Conservation (phyloP, 805 yeast species). For the Hanseniaspora taiwanica region DNA sequence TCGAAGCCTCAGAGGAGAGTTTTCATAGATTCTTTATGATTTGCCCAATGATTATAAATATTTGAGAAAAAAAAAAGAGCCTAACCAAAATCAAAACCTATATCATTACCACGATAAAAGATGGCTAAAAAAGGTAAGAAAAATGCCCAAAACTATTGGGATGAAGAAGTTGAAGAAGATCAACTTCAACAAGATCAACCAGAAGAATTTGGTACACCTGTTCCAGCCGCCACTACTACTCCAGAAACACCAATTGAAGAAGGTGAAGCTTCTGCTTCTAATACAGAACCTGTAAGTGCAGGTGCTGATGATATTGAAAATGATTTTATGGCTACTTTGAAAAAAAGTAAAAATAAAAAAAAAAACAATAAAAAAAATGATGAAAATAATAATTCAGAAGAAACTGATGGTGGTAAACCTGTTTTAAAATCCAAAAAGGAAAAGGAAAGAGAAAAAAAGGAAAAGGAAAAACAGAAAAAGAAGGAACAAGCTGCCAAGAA, state of each 20-base stretch:
- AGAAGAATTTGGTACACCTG: constrained; percentile 36
- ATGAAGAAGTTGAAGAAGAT: constrained; percentile 50
- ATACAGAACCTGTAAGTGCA: constrained; percentile 13
- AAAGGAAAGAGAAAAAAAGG: constrained; percentile 90
- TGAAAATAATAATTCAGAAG: constrained; percentile 50
- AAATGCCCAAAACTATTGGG: constrained; percentile 69
- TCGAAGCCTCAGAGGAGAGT: too few relatives aligned
- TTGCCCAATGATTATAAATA: too few relatives aligned
- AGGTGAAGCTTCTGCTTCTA: constrained; percentile 6
- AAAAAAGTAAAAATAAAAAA: constrained; percentile 65
- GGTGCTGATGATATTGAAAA: constrained; percentile 6
- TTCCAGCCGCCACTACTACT: constrained; percentile 24
- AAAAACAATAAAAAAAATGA: constrained; percentile 67
- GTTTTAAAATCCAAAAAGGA: constrained; percentile 83
- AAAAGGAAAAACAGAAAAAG: constrained; percentile 59
- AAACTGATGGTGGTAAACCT: constrained; percentile 41
- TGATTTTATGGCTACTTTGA: constrained; percentile 75
- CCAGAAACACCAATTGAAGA: constrained; percentile 15
- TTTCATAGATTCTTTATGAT: too few relatives aligned
- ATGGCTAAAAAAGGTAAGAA: constrained; percentile 48
- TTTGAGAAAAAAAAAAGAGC: background rate
- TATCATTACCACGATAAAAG: background rate
- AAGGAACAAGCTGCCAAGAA: constrained; percentile 37
- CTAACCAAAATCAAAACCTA: background rate
- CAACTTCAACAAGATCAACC: constrained; percentile 25